Evolutionary conservation across 164 flowering plant species (phyloP).

Genomic region (Piper betle): DNA sequence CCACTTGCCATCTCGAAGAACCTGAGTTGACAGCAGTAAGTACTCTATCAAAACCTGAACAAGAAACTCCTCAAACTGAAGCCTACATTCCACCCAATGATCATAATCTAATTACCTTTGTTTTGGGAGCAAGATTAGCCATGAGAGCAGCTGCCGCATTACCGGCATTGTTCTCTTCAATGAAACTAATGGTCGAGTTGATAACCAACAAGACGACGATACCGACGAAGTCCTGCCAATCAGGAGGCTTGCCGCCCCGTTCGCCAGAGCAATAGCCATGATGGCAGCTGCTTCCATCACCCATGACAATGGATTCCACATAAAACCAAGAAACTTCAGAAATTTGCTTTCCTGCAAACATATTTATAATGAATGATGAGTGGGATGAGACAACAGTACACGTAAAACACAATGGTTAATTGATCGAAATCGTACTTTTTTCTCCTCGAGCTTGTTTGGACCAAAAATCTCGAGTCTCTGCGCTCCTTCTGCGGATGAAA

Average conservation of each 20-base stretch:
- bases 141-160: slow-evolving; percentile 76
- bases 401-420: not conserved
- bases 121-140: slow-evolving; percentile 79
- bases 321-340: slow-evolving; percentile 69
- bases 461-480: slow-evolving; percentile 58
- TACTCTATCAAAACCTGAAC: not conserved
- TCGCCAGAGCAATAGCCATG: slow-evolving; percentile 68
- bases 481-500: slow-evolving; percentile 61
- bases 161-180: slow-evolving; percentile 77
- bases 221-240: slow-evolving; percentile 78
- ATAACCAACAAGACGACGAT: slow-evolving; percentile 46
- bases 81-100: not conserved
- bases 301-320: slow-evolving; percentile 83
- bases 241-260: slow-evolving; percentile 65
- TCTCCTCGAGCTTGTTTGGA: slow-evolving; percentile 80
- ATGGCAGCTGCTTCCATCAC: slow-evolving; percentile 77
- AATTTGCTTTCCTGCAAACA: slow-evolving; percentile 52
- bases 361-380: not conserved
- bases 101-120: slow-evolving; percentile 30
- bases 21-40: slow-evolving; percentile 16
- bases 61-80: not conserved
- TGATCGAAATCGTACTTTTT: slow-evolving; percentile 27
- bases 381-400: not conserved
- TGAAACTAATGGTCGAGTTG: slow-evolving; percentile 70
- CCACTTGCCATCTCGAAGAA: slow-evolving; percentile 71